Base-by-base conservation (phyloP, 495 filamentous ascomycete genomes). In the Echria macrotheca region DNA sequence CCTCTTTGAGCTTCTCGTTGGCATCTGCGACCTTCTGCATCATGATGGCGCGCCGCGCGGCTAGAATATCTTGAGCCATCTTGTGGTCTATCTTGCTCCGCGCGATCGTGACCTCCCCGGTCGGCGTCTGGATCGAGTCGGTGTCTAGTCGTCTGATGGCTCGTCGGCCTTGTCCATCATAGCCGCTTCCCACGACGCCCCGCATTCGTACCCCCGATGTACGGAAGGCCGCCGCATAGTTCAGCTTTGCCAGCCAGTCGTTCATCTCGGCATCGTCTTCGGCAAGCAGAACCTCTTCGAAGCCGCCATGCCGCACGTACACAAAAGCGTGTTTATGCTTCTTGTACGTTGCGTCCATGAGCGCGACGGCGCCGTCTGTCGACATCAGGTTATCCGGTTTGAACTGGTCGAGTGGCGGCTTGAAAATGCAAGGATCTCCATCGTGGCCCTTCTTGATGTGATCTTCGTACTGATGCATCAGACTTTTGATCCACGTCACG, bases 301-400 rank as follows among this genome's bases (percentile, higher is more conserved):
- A 70, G 0, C 88, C 85, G 44, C 89, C 87, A 49, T 89, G 87
- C n/a, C 88, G 77, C 36, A 95, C 85, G 55, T 96, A 90, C 4
- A 90, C 74, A 61, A 99, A 95, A 0, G 94, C 89, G 63, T 97
- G 77, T 64, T 97, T 99, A 66, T 99, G 93, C 64, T 94, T 96
- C 63, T 82, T 95, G 63, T 99, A 99, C 28, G 70, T 84, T 11
- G 78, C 72, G 63, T 99, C 93, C 48, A 89, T 70, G 23, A 99
- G 70, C 9, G 91, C 90, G 11, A 97, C 94, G 2, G 89, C 87
- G 55, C 91, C 84, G 54, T 94, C 83, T 9, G 89, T 96, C 2
- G 91, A 91, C 75, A 99, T 88, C 44, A 95, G 71, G 6, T 78
- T 85, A 64, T 97, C 93, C 5, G 90, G 87, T 57, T 96, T 96